Base-by-base conservation (phyloP, 2,329 filamentous ascomycete genomes). In the Phaeosphaeria sp. region DNA sequence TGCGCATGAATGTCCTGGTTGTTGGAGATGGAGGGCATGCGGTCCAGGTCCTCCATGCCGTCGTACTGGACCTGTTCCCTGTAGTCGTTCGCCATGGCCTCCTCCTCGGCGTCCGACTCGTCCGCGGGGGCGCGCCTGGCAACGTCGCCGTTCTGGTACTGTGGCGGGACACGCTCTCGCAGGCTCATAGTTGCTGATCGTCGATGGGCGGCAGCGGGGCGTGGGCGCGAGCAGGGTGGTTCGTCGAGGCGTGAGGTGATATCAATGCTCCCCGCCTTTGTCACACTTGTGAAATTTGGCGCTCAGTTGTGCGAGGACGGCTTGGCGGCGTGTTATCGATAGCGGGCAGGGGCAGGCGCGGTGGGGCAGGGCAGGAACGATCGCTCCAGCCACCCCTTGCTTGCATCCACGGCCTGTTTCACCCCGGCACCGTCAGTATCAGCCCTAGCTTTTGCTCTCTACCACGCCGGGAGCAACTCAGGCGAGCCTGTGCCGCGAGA, bases 21-120 rank as follows among this genome's bases (percentile, higher is more conserved):
- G 79, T 92, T 91, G 71, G 86, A 87, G 72, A 80, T 68, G 33
- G 80, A 81, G 33, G 73, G 72, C 70, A 88, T 88, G 77, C 88
- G 87, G 78, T 94, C 93, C 70, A 96, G 82, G 68, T 96, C 91
- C 64, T 89, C 89, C 81, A 93, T 88, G 71, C 89, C 93, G 74
- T 96, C 92, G 75, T 94, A 97, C 78, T 95, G 92, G 70, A 97
- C 92, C 81, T 97, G 94, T 83, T 97, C 74, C 78, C 89, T 90
- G 86, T 97, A 97, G 82, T 98, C 93, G 81, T 93, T 92, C 73
- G 93, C 95, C 68, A 99, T 87, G 72, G 91, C 91, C 82, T 98
- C 95, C 85, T 98, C 94, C 82, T 97, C 93, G 66, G 92, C 91
- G 79, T 98, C 95, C 76, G 92, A 96, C 77, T 96, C 93, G 79